Conservation (phyloP, 345 rosid genomes). For the Aquilaria yunnanensis region DNA sequence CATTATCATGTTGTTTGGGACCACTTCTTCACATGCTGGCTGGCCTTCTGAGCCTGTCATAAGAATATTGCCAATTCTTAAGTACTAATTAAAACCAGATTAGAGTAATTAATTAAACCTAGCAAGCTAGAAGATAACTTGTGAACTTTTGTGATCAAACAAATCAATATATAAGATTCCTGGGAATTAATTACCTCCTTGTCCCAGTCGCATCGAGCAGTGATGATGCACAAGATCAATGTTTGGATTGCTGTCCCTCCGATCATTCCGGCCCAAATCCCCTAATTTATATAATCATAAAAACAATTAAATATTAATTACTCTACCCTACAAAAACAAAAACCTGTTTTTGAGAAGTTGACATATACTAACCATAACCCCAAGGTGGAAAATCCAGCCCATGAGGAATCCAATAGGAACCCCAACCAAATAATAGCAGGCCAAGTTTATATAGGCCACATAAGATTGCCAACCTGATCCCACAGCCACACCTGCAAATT, state of each 20-base stretch:
- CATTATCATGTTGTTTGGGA: no score
- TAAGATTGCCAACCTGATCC: slow-evolving; percentile 97
- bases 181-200: slow-evolving; percentile 42
- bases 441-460: slow-evolving; percentile 86
- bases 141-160: no score
- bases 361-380: slow-evolving; percentile 55
- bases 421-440: slow-evolving; percentile 73
- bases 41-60: no score
- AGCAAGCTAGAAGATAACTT: no score
- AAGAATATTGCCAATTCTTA: no score
- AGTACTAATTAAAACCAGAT: no score
- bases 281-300: slow-evolving; percentile 24
- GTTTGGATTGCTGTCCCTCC: slow-evolving; percentile 85
- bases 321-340: no score
- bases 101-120: no score
- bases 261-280: slow-evolving; percentile 95
- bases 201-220: slow-evolving; percentile 67
- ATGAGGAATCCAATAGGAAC: slow-evolving; percentile 72
- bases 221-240: slow-evolving; percentile 38
- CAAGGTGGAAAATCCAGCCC: slow-evolving; percentile 79
- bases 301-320: no score
- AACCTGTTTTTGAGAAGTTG: no score
- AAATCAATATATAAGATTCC: no score
- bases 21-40: no score
- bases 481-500: slow-evolving; percentile 69